phyloP scores from a whole-genome alignment of 208 protist genomes.

The Acanthamoeba sp. region DNA sequence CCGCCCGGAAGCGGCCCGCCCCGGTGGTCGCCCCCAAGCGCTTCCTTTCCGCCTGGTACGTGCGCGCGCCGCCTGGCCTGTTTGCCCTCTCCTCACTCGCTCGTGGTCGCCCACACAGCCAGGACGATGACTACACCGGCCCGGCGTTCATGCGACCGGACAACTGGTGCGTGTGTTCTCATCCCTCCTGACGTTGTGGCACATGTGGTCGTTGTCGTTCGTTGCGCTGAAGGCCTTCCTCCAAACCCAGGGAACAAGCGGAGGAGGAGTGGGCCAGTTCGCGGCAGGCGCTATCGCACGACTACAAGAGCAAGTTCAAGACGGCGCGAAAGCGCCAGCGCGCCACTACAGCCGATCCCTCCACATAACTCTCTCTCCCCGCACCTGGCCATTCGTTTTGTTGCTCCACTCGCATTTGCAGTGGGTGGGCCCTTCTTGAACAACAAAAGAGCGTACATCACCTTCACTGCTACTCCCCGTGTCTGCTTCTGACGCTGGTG shows the following conservation, averaged over 20 bases:
- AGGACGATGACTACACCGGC: neutral
- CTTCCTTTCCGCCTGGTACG: neutral
- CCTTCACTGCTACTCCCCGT: no score
- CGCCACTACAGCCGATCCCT: neutral
- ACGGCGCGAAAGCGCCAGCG: conserved; percentile 34
- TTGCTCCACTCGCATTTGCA: no score
- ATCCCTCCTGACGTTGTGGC: neutral
- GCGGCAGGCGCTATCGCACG: neutral
- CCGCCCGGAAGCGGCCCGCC: neutral
- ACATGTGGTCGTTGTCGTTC: no score
- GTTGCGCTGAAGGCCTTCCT: no score
- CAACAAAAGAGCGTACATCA: no score
- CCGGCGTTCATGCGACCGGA: conserved; percentile 4
- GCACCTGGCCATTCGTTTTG: no score
- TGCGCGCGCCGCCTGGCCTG: no score
- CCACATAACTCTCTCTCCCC: neutral
- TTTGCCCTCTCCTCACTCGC: no score
- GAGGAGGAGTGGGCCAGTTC: neutral
- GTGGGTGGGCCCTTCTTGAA: no score
- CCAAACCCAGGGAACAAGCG: neutral
- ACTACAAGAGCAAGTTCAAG: conserved; percentile 53
- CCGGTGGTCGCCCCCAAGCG: neutral
- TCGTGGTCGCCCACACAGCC: neutral
- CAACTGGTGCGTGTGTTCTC: neutral
- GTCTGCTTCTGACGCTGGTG: no score